Evolutionary conservation across 2,329 filamentous ascomycete genomes (phyloP).

Genomic region (Triangularia setosa): DNA sequence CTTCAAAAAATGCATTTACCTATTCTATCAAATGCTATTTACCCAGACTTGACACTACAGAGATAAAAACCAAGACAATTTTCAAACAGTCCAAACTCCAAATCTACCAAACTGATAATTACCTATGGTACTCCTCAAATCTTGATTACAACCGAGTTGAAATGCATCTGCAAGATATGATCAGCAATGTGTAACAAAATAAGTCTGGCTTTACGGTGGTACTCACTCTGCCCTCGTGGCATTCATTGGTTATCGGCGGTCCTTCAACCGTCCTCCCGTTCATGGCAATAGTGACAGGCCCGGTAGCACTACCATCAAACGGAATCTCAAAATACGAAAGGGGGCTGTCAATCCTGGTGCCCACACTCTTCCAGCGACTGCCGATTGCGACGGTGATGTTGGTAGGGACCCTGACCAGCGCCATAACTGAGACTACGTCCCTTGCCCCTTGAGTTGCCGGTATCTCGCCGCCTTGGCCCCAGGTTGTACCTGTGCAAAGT

Average conservation of each 20-base stretch:
- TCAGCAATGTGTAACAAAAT: slow-evolving; percentile 26
- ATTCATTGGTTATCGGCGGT: slow-evolving; percentile 34
- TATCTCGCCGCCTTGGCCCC: slow-evolving; percentile 35
- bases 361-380: slow-evolving; percentile 30
- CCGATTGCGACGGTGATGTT: slow-evolving; percentile 38
- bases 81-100: not conserved
- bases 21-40: not conserved
- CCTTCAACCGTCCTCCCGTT: slow-evolving; percentile 36
- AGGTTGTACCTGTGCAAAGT: slow-evolving; percentile 31
- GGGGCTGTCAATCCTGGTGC: slow-evolving; percentile 28
- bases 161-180: slow-evolving; percentile 23
- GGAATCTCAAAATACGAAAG: slow-evolving; percentile 37
- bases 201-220: slow-evolving; percentile 6
- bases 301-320: slow-evolving; percentile 35
- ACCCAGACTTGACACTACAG: not conserved
- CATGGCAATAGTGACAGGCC: slow-evolving; percentile 38
- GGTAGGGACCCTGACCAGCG: slow-evolving; percentile 31
- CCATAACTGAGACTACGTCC: slow-evolving; percentile 44
- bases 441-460: slow-evolving; percentile 36
- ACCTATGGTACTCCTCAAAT: not conserved
- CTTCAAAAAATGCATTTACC: no score
- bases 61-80: not conserved
- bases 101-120: not conserved
- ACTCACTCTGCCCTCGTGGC: slow-evolving; percentile 20
- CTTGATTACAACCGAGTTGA: slow-evolving; percentile 16